Percentiles rank a stretch among this genome's conserved stretches.
Evolutionary conservation across 805 yeast genomes (phyloP).

Genomic region (Lipomyces sp.): DNA sequence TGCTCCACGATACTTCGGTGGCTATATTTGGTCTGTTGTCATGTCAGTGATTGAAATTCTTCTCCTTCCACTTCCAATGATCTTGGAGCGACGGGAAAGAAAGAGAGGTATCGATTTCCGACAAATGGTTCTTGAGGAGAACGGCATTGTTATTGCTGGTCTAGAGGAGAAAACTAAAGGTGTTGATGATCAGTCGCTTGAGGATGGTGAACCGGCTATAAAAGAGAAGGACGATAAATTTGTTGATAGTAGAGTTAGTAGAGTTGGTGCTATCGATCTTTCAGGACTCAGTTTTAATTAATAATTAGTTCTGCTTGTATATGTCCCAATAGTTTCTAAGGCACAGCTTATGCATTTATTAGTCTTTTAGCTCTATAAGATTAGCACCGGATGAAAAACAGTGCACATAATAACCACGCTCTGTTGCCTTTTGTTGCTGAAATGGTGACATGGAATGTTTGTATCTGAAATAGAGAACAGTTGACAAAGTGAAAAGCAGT

Average conservation of each 20-base stretch:
- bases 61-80: constrained; percentile 22
- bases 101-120: constrained; percentile 14
- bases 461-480: too few relatives aligned
- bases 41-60: constrained; percentile 18
- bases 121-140: neutral
- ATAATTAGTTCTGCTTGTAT: too few relatives aligned
- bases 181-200: neutral
- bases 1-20: constrained; percentile 25
- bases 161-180: constrained; percentile 9
- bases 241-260: neutral
- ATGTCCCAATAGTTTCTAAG: too few relatives aligned
- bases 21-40: constrained; percentile 21
- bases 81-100: constrained; percentile 18
- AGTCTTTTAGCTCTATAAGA: too few relatives aligned
- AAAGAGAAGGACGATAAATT: neutral
- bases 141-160: constrained; percentile 8
- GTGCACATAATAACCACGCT: too few relatives aligned
- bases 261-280: neutral
- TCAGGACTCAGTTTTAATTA: too few relatives aligned
- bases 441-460: too few relatives aligned
- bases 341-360: too few relatives aligned
- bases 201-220: neutral
- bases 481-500: too few relatives aligned
- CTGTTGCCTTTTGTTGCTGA: too few relatives aligned
- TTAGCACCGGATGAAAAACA: too few relatives aligned